Percentiles rank a stretch among this genome's conserved stretches.
phyloP scores from a whole-genome alignment of 2,329 filamentous ascomycete species.

The Scopulariopsis brevicaulis region DNA sequence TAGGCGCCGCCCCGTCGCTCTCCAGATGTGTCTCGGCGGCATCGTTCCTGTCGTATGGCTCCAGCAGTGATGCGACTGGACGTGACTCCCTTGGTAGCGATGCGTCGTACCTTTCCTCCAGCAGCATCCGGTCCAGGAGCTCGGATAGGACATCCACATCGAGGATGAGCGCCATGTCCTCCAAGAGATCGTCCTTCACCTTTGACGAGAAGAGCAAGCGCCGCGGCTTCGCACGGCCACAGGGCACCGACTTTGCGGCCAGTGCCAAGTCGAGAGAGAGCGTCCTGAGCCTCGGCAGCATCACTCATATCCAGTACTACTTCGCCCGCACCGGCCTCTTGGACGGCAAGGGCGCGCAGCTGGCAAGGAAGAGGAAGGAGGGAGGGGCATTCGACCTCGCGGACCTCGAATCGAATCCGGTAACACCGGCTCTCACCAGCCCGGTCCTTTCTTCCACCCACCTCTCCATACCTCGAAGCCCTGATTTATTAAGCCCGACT shows the following conservation, averaged over 20 bases:
- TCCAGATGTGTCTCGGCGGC: constrained; percentile 54
- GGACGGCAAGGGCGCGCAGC: constrained; percentile 83
- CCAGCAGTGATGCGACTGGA: constrained; percentile 32
- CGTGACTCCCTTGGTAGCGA: constrained; percentile 46
- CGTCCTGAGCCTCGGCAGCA: constrained; percentile 91
- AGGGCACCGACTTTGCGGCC: constrained; percentile 79
- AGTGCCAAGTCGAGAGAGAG: constrained; percentile 87
- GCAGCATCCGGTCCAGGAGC: constrained; percentile 34
- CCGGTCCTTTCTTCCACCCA: constrained; percentile 42
- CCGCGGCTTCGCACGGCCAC: constrained; percentile 78
- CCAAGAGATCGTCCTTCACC: constrained; percentile 8
- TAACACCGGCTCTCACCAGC: constrained; percentile 25
- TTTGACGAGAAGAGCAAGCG: constrained; percentile 35
- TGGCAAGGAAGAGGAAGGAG: constrained; percentile 60
- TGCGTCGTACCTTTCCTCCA: constrained; percentile 54
- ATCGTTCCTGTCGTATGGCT: constrained; percentile 47
- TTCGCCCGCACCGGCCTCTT: constrained; percentile 89
- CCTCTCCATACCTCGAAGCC: constrained; percentile 47
- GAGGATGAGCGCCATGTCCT: too few relatives aligned
- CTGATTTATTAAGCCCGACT: constrained; percentile 33
- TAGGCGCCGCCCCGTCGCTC: constrained; percentile 45
- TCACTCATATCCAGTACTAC: constrained; percentile 95
- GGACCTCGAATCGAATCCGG: constrained; percentile 25
- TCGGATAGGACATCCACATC: constrained; percentile 27
- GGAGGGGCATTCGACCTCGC: constrained; percentile 47